These are phyloP conservation scores for Ceratobasidium sp. DNA, from an alignment of 1,284 basidiomycete species.

Conservation along the genomic window DNA sequence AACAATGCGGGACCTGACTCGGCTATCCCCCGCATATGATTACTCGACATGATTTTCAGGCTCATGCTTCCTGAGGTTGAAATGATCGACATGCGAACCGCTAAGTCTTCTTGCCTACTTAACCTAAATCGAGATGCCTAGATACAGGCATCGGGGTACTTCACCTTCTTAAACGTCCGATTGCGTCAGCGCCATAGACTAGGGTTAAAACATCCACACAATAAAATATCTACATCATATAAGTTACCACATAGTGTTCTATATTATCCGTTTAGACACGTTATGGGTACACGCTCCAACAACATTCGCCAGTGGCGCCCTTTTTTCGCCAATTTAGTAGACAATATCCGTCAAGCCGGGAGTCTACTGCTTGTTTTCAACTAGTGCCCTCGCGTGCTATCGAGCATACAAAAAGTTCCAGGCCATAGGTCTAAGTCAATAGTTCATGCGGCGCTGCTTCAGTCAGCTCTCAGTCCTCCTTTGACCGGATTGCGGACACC, in stretches of 20 bases:
- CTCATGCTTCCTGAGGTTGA: constrained; percentile 15
- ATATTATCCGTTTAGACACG: background rate
- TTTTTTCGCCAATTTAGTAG: background rate
- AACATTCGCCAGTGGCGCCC: background rate
- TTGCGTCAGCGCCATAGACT: background rate
- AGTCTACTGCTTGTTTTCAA: background rate
- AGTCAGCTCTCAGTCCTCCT: too few species aligned
- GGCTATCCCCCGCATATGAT: too few species aligned
- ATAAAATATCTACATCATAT: background rate
- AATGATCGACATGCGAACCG: constrained; percentile 18
- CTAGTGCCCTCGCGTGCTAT: background rate
- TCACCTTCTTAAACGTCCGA: background rate
- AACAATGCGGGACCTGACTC: too few species aligned
- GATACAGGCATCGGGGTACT: background rate
- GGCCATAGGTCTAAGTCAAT: too few species aligned
- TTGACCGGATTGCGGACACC: too few species aligned
- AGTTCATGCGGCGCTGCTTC: too few species aligned
- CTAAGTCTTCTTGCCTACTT: background rate
- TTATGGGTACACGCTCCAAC: background rate
- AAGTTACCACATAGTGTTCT: background rate
- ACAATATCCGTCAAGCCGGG: background rate
- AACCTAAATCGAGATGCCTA: background rate
- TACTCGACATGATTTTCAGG: constrained; percentile 31
- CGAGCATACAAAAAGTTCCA: too few species aligned
- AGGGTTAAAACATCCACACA: background rate